phyloP scores from a whole-genome alignment of 2,329 filamentous ascomycete species.

The Colletotrichum nymphaeae region DNA sequence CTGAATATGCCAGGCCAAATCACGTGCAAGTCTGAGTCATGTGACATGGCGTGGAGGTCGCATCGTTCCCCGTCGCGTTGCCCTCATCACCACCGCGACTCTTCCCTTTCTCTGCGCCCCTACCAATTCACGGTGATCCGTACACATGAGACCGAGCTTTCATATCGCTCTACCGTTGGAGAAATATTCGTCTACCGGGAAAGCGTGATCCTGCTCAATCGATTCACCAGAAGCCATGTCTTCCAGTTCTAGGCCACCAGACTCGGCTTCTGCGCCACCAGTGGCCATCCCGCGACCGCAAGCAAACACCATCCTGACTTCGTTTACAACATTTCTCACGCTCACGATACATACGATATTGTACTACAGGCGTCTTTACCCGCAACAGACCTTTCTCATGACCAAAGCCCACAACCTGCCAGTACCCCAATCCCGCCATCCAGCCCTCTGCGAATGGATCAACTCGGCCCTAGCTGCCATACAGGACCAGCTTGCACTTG shows the following conservation, averaged over 20 bases:
- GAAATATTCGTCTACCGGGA: background rate
- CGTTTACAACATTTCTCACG: slow-evolving; percentile 84
- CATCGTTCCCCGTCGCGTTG: slow-evolving; percentile 1
- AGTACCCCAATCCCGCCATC: slow-evolving; percentile 87
- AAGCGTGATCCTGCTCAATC: background rate
- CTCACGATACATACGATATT: slow-evolving; percentile 88
- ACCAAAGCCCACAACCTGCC: slow-evolving; percentile 85
- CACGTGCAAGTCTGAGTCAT: background rate
- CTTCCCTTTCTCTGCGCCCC: background rate
- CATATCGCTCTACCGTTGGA: background rate
- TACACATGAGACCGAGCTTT: background rate
- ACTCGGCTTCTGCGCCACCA: slow-evolving; percentile 20
- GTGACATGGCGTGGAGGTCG: slow-evolving; percentile 22
- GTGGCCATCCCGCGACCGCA: slow-evolving; percentile 47
- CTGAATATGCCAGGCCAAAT: background rate
- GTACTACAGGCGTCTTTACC: slow-evolving; percentile 85
- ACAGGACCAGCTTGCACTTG: slow-evolving; percentile 74
- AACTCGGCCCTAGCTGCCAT: slow-evolving; percentile 82
- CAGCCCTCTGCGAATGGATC: slow-evolving; percentile 87
- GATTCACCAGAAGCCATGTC: slow-evolving; percentile 2
- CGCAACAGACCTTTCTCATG: slow-evolving; percentile 79
- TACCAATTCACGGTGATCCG: background rate
- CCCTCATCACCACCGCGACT: background rate
- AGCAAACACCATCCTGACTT: slow-evolving; percentile 70
- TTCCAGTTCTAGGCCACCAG: slow-evolving; percentile 12